These are phyloP conservation scores for Penicillium sp. DNA, from an alignment of 2,329 filamentous ascomycete genomes.

Conservation along the genomic window DNA sequence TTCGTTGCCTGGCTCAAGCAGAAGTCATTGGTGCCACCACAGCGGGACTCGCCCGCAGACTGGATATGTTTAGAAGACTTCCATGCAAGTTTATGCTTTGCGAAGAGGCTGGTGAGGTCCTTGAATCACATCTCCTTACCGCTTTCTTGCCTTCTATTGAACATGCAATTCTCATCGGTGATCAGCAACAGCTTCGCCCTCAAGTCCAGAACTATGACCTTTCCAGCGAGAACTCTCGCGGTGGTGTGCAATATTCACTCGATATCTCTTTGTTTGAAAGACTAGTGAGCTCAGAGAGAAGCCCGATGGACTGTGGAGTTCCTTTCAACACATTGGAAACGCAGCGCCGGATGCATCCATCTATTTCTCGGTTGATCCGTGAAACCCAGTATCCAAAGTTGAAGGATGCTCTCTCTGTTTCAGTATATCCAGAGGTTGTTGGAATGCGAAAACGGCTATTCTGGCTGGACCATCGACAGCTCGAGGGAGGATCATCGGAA, in stretches of 20 bases:
- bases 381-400: constrained; percentile 55
- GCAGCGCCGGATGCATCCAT: constrained; percentile 66
- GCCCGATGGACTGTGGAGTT: constrained; percentile 21
- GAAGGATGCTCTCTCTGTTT: constrained; percentile 48
- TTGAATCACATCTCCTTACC: constrained; percentile 45
- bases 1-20: constrained; percentile 37
- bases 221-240: constrained; percentile 31
- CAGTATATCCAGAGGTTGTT: constrained; percentile 42
- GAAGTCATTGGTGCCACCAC: constrained; percentile 57
- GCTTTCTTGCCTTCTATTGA: constrained; percentile 44
- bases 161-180: constrained; percentile 46
- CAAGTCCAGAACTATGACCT: constrained; percentile 41
- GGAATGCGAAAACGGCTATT: constrained; percentile 52
- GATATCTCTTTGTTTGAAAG: constrained; percentile 56
- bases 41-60: constrained; percentile 50
- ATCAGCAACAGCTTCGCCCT: constrained; percentile 46
- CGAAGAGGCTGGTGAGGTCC: constrained; percentile 47
- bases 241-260: constrained; percentile 44
- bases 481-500: constrained; percentile 36
- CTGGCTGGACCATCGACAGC: constrained; percentile 52
- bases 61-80: constrained; percentile 48
- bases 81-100: constrained; percentile 43
- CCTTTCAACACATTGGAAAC: constrained; percentile 51
- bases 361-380: constrained; percentile 59
- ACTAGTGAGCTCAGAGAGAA: constrained; percentile 37